Base-by-base conservation (phyloP, 257 asterid species). In the Voacanga thouarsii region DNA sequence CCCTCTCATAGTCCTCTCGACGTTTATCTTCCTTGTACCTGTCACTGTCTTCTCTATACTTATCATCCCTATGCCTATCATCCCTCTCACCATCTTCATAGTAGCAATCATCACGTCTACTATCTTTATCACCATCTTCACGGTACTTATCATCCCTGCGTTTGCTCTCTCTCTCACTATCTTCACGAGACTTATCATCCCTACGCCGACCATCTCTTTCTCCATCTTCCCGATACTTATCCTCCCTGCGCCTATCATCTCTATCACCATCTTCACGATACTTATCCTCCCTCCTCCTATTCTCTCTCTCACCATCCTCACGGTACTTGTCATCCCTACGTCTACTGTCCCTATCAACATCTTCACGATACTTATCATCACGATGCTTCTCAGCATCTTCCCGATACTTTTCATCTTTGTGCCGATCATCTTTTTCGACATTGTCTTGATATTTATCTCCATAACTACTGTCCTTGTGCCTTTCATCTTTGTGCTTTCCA, bases 1-100 rank as follows among this genome's bases (percentile, higher is more conserved):
- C 91, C 74, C 90, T 82, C 72, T 91, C 97, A 84, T 77, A 47
- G 82, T 92, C 97, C 44, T 94, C 97, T 12, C 84, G 89, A 65
- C 79, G 80, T 80, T 86, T 90, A 43, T 89, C 96, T 44, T 88
- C 96, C 85, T 86, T 92, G 80, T 81, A 84, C 82, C 90, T 87
- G 47, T 82, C 88, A 24, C 83, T 86, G 70, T 86, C 92, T 56
- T 90, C 93, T 76, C 88, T 80, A 50, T 83, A 84, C 43, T 71
- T 85, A 67, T 37, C 84, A 66, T 89, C 89, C 79, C 82, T 86
- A 26, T 71, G 85, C 75, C 92, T 84, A 56, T 77, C 85, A 71
- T 89, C 93, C 81, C 83, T 87, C 50, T 87, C 92, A 64, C 80
- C 82, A 78, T 88, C 94, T 44, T 87, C 97, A 79, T 79, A 75